phyloP scores from a whole-genome alignment of 495 filamentous ascomycete species.

The Aspergillus egyptiacus region DNA sequence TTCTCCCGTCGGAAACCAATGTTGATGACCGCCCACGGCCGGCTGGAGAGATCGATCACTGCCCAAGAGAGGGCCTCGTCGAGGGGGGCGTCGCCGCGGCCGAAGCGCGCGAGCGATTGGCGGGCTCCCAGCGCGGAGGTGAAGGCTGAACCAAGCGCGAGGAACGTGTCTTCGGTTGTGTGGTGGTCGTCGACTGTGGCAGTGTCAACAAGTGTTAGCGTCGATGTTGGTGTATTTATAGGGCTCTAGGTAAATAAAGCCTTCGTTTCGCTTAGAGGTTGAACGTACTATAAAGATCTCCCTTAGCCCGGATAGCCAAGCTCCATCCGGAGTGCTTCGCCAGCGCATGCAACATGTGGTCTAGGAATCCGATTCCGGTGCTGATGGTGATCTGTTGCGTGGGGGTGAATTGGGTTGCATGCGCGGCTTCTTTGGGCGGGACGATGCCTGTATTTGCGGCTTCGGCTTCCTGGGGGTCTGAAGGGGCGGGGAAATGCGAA shows the following conservation, averaged over 20 bases:
- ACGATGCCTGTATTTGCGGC: constrained; percentile 68
- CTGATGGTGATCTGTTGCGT: constrained; percentile 80
- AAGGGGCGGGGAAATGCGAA: constrained; percentile 34
- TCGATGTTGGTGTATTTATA: not conserved
- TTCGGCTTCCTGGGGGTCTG: constrained; percentile 34
- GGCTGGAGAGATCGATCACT: constrained; percentile 88
- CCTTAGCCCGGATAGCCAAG: constrained; percentile 70
- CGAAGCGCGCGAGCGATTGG: constrained; percentile 81
- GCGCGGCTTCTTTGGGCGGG: constrained; percentile 68
- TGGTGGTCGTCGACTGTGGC: constrained; percentile 92
- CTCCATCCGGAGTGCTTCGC: constrained; percentile 95
- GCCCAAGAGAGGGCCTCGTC: constrained; percentile 93
- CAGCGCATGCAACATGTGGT: constrained; percentile 97
- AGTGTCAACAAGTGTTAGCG: not conserved
- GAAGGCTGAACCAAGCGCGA: constrained; percentile 84
- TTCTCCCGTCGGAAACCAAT: constrained; percentile 81
- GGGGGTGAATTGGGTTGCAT: constrained; percentile 75
- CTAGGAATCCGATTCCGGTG: constrained; percentile 96
- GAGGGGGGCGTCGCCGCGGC: constrained; percentile 81
- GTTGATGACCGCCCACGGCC: constrained; percentile 76
- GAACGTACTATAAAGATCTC: constrained; percentile 79
- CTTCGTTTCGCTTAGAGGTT: not conserved
- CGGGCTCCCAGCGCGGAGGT: constrained; percentile 66
- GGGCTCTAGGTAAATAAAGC: not conserved
- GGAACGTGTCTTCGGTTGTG: constrained; percentile 91